Base-by-base conservation (phyloP, 179 eudicot genomes). In the Vitellaria paradoxa region DNA sequence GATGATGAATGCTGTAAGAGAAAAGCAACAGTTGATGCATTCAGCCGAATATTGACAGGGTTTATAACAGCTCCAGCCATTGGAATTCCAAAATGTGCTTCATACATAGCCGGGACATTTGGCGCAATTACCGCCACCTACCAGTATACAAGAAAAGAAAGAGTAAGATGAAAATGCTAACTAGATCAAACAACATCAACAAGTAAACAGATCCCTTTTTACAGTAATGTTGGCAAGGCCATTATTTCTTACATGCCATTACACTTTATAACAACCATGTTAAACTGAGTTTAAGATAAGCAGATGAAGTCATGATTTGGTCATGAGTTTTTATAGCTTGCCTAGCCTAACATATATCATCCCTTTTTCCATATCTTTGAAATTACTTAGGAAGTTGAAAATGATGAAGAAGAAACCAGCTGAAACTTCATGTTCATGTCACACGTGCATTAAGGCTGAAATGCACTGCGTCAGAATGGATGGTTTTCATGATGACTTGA, bases 91-190 rank as follows among this genome's bases (percentile, higher is more conserved):
- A 93, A 96, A 91, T 96, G 99, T 80, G 97, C 92, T 88, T 96
- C 99, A 76, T 89, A 96, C 73, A 89, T 81, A 59, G 98, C 96
- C 24, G 99, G 99, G 68, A 85, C 77, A 74, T 96, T 96, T 65
- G 99, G 99, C 24, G 99, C 97, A 83, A 96, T 90, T 47, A 93
- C 88, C 14, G 99, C 92, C 21, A 96, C 99, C 99, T 96, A 90
- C 73, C 76, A 64, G 78, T 14, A 49, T 3, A 70, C 50, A 65
- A 23, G 26, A 63, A 77, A 75, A 20, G 11, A 61, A 5, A 78
- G 18, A 50, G n/a, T 53, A 72, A 53, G 65, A 21, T 75, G 47
- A 64, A 63, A 47, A 26, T 18, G 24, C 45, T 46, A 74, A 74
- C 57, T 7, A 74, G 56, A 6, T 47, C 24, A 50, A 23, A 49